phyloP scores from a whole-genome alignment of 148 eudicot species.

The Rhododendron vialii region DNA sequence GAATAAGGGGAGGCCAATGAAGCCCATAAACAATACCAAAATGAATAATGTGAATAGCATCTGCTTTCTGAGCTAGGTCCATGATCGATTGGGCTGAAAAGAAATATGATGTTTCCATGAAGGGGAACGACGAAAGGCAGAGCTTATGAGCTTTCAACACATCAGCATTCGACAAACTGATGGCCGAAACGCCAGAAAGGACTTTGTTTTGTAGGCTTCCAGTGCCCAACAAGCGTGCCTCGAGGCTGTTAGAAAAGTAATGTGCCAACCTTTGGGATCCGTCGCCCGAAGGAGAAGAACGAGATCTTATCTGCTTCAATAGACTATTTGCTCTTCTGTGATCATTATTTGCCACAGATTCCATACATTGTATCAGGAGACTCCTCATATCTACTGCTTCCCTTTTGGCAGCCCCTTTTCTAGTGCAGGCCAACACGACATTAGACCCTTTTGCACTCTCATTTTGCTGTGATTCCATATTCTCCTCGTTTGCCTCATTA shows the following conservation, averaged over 20 bases:
- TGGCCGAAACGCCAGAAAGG: background rate
- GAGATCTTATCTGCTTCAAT: constrained; percentile 34
- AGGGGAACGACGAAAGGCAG: constrained; percentile 47
- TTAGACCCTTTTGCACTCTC: constrained; percentile 12
- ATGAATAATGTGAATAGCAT: constrained; percentile 42
- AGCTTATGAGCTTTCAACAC: constrained; percentile 38
- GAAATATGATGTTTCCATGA: constrained; percentile 39
- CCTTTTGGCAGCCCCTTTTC: constrained; percentile 15
- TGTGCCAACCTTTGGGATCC: constrained; percentile 52
- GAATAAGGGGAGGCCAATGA: constrained; percentile 11
- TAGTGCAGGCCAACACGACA: background rate
- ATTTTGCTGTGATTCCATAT: background rate
- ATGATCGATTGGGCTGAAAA: constrained; percentile 35
- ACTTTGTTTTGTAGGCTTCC: constrained; percentile 10
- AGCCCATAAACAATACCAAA: constrained; percentile 31
- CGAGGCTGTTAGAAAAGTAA: constrained; percentile 51
- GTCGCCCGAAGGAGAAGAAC: constrained; percentile 44
- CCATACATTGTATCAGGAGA: constrained; percentile 46
- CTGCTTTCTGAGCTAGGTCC: constrained; percentile 19
- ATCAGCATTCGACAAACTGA: constrained; percentile 15
- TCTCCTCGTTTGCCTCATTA: background rate
- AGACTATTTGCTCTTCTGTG: constrained; percentile 27
- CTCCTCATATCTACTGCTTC: constrained; percentile 39
- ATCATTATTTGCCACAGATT: constrained; percentile 34
- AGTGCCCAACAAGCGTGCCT: constrained; percentile 47